These are phyloP conservation scores for Pleurotus tuoliensis DNA, from an alignment of 768 basidiomycete species.

Conservation along the genomic window DNA sequence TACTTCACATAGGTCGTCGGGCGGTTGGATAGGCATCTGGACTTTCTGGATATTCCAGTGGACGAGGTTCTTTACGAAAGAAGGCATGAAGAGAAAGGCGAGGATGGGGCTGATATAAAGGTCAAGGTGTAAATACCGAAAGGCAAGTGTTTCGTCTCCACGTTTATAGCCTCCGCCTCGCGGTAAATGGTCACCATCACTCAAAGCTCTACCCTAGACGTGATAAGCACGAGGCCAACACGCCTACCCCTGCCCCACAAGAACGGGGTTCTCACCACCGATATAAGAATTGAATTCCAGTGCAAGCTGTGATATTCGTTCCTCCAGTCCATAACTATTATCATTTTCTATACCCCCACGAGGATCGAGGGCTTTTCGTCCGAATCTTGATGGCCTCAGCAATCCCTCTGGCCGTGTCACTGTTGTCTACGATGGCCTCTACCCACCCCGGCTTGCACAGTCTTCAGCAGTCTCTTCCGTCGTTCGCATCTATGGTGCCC, in stretches of 20 bases:
- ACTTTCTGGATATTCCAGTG: constrained; percentile 33
- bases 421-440: constrained; percentile 34
- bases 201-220: not conserved
- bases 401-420: constrained; percentile 42
- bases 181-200: not conserved
- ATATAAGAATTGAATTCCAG: constrained; percentile 6
- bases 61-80: constrained; percentile 37
- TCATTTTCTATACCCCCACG: not conserved
- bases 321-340: not conserved
- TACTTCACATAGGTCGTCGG: constrained; percentile 43
- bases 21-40: constrained; percentile 18
- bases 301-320: not conserved
- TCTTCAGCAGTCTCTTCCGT: constrained; percentile 14
- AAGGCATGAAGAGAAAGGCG: constrained; percentile 19
- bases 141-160: constrained; percentile 3
- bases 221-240: constrained; percentile 4
- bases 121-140: constrained; percentile 2
- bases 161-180: constrained; percentile 4
- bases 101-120: constrained; percentile 5
- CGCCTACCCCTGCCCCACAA: not conserved
- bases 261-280: not conserved
- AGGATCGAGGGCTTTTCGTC: not conserved
- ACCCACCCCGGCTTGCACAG: constrained; percentile 33
- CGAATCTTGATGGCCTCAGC: constrained; percentile 33
- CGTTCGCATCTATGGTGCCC: not conserved